phyloP scores from a whole-genome alignment of 2,329 filamentous ascomycete genomes.

The Trichoderma breve region DNA sequence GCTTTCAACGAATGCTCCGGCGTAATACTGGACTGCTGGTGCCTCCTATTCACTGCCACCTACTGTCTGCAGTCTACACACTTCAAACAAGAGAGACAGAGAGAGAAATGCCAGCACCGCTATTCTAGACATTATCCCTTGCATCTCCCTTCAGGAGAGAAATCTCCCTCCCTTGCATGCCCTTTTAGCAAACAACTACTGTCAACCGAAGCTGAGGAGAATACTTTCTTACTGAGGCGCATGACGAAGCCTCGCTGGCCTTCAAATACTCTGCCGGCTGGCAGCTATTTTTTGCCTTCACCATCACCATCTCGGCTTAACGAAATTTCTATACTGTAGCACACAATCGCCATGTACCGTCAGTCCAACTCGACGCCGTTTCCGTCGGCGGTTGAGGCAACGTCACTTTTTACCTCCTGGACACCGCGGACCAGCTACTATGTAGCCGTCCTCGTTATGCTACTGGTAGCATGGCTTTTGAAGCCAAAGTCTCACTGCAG shows the following conservation, averaged over 20 bases:
- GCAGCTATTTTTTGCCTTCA: background rate
- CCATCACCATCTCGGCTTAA: background rate
- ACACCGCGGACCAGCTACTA: background rate
- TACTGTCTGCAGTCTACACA: background rate
- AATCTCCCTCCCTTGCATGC: background rate
- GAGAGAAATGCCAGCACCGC: background rate
- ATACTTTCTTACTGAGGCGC: background rate
- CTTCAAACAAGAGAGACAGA: background rate
- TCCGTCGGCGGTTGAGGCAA: background rate
- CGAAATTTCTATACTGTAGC: background rate
- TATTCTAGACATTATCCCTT: background rate
- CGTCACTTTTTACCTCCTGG: background rate
- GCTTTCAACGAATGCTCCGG: background rate
- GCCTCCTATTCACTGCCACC: background rate
- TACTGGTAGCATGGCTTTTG: constrained; percentile 10
- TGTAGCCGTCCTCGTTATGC: background rate
- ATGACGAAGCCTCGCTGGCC: background rate
- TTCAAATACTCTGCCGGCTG: background rate
- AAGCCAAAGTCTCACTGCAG: constrained; percentile 3
- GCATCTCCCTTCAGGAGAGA: constrained; percentile 1
- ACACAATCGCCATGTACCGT: background rate
- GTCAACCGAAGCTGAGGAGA: background rate
- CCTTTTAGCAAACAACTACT: background rate
- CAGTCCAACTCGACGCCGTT: constrained; percentile 1
- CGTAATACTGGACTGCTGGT: background rate